These are phyloP conservation scores for Gossypium mustelinum DNA, from an alignment of 345 rosid species.

Conservation along the genomic window DNA sequence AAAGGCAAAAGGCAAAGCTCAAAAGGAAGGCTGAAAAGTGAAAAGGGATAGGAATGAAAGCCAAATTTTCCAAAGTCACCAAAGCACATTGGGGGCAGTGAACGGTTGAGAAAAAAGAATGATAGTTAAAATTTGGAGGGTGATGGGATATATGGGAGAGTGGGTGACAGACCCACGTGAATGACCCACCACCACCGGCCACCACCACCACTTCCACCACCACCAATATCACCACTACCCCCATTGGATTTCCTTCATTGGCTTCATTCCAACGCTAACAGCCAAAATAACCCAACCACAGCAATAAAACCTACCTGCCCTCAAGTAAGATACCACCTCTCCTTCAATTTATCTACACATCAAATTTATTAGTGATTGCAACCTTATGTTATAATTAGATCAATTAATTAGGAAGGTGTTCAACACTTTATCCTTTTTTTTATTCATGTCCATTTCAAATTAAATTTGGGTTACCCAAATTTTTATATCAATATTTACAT, in stretches of 20 bases:
- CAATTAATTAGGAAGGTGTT: too few relatives aligned
- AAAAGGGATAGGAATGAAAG: not conserved
- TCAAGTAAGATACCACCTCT: constrained; percentile 16
- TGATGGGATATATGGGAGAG: constrained; percentile 23
- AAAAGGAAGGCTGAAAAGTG: constrained; percentile 17
- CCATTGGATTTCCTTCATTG: constrained; percentile 51
- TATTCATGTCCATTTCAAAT: too few relatives aligned
- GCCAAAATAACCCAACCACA: constrained; percentile 53
- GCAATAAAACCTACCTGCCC: constrained; percentile 20
- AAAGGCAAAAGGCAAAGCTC: constrained; percentile 25
- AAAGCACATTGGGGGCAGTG: constrained; percentile 24
- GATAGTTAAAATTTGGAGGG: constrained; percentile 1
- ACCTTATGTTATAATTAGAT: not conserved
- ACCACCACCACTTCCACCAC: constrained; percentile 45
- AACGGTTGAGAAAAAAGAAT: constrained; percentile 13
- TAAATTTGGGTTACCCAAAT: too few relatives aligned
- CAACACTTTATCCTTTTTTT: too few relatives aligned
- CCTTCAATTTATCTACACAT: not conserved
- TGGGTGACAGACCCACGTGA: constrained; percentile 77
- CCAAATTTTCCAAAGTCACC: constrained; percentile 19
- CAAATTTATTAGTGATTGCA: not conserved
- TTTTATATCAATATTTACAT: too few relatives aligned
- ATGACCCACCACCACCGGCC: constrained; percentile 54
- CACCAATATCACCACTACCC: constrained; percentile 16
- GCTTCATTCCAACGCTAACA: constrained; percentile 94